phyloP scores from a whole-genome alignment of 805 yeast genomes.

The Saccharomyces kudriavzevii region DNA sequence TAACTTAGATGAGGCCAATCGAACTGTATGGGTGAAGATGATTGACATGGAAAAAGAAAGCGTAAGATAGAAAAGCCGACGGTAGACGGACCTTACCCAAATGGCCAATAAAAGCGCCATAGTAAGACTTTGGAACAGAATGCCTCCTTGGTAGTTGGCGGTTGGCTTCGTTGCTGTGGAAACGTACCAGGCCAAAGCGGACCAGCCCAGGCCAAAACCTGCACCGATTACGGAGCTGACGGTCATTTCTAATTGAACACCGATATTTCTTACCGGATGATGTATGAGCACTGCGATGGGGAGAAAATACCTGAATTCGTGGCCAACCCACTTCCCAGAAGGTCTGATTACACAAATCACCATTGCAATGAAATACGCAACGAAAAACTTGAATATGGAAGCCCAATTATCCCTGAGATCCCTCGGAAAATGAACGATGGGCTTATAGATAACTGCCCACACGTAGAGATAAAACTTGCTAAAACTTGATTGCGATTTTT shows the following conservation, averaged over 20 bases:
- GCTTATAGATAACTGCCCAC: neutral
- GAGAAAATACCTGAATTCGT: conserved; percentile 31
- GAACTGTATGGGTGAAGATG: conserved; percentile 31
- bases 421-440: conserved; percentile 9
- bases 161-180: conserved; percentile 36
- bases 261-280: conserved; percentile 41
- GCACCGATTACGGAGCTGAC: conserved; percentile 34
- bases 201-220: conserved; percentile 39
- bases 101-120: conserved; percentile 33
- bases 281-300: conserved; percentile 38
- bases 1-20: conserved; percentile 11
- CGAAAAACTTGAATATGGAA: conserved; percentile 26
- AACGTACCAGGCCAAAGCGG: conserved; percentile 36
- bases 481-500: neutral
- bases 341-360: conserved; percentile 34
- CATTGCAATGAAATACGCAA: conserved; percentile 36
- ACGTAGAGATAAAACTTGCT: neutral
- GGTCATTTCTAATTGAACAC: conserved; percentile 41
- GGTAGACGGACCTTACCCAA: conserved; percentile 37
- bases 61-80: conserved; percentile 34
- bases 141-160: conserved; percentile 38
- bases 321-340: conserved; percentile 38
- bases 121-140: conserved; percentile 36
- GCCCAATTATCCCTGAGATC: conserved; percentile 2
- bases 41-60: conserved; percentile 32